A percentile compares a stretch with the other conserved stretches of the same genome.
Evolutionary conservation across 345 rosid species (phyloP).

Genomic region (Euphorbia pulcherrima): DNA sequence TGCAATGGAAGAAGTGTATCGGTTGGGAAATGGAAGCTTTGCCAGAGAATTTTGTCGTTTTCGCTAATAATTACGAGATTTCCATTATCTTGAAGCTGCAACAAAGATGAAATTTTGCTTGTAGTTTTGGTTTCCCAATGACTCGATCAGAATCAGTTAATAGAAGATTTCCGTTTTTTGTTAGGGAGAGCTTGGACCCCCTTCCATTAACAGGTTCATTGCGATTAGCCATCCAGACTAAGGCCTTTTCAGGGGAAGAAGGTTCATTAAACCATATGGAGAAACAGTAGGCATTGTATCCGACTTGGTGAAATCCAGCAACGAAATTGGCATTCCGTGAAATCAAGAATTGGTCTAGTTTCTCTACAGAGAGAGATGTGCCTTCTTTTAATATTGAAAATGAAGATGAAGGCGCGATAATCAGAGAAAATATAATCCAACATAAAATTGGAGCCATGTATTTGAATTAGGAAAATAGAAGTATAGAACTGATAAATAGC

Average conservation of each 20-base stretch:
- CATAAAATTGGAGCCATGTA: neutral
- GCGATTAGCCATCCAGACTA: conserved; percentile 36
- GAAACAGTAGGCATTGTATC: conserved; percentile 1
- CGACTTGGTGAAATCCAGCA: conserved; percentile 3
- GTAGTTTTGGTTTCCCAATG: conserved; percentile 25
- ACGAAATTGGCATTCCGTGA: neutral
- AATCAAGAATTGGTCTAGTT: neutral
- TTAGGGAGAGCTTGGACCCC: conserved; percentile 17
- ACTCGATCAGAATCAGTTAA: conserved; percentile 19
- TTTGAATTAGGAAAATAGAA: no score
- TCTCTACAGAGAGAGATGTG: conserved; percentile 2
- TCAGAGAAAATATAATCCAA: neutral
- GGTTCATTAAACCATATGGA: conserved; percentile 5
- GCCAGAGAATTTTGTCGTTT: conserved; percentile 17
- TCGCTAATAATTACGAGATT: conserved; percentile 20
- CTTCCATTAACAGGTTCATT: conserved; percentile 32
- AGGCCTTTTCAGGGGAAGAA: conserved; percentile 17
- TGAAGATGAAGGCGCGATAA: neutral
- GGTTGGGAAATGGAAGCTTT: conserved; percentile 31
- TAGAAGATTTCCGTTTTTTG: conserved; percentile 16
- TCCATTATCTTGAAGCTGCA: conserved; percentile 22
- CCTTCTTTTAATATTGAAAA: neutral
- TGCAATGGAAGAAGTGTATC: conserved; percentile 32
- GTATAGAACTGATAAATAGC: no score
- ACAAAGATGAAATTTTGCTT: neutral